Base-by-base conservation (phyloP, 2,329 filamentous ascomycete genomes). In the Hirsutella rhossiliensis region DNA sequence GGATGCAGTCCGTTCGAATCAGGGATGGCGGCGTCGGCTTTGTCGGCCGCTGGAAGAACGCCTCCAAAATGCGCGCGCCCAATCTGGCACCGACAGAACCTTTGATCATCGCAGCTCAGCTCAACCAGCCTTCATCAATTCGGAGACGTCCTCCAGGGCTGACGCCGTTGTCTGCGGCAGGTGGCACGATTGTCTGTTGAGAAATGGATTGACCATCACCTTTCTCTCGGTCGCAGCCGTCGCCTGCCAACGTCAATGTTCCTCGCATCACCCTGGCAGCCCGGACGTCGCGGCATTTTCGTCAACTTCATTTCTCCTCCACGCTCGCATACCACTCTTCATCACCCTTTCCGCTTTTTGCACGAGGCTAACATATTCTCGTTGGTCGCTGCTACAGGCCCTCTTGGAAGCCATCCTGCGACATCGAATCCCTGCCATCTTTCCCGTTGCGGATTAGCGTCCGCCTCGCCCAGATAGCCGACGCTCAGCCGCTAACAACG, bases 401-500 rank as follows among this genome's bases (percentile, higher is more conserved):
- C 31, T 31, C 29, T 17, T 41, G 13, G 27, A 39, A 31, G n/a
- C 39, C 27, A 19, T 40, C 27, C 17, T 17, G 27, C 38, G 27
- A 40, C 18, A 29, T 32, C 39, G 40, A 46, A 49, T 43, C 45
- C 47, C 45, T 51, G 47, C 42, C 6, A 43, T 27, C 15, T 34
- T 20, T 23, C 41, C 42, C 30, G 32, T 46, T 46, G 11, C 15
- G 41, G 43, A 37, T 41, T 50, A 50, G 48, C 42, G 43, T n/a
- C 31, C n/a, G 31, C 18, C 30, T 39, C 42, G 38, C 38, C 15
- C 4, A 42, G 28, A 18, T 38, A 37, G 19, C 50, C 50, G 48
- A 50, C 27, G 40, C 40, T 52, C 43, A 46, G 43, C 50, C 48
- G 50, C 29, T 39, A 43, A 43, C 48, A 31, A 17, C 11, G 1